Base-by-base conservation (phyloP, 441 rosid genomes). In the Metrosideros polymorpha region DNA sequence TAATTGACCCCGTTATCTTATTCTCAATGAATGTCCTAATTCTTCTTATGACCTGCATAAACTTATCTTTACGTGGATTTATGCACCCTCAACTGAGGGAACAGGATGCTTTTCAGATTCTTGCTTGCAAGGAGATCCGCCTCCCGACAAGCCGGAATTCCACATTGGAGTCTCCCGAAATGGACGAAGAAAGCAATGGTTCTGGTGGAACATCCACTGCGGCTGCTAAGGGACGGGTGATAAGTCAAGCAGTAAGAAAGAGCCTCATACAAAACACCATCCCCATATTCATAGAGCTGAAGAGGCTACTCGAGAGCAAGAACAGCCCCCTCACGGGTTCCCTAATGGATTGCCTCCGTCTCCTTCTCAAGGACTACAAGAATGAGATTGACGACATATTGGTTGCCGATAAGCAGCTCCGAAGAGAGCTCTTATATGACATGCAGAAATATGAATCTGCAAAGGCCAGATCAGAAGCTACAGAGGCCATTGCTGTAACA, bases 201-300 rank as follows among this genome's bases (percentile, higher is more conserved):
- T 52, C 83, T 12, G 91, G 89, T 84, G 86, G 54, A 45, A 89
- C 93, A 42, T 86, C 92, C 3, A 88, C 90, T 9, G 89, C 94
- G 14, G 93, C 96, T 9, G 96, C 97, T 7, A 95, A 93, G 91
- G 98, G 99, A 84, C 92, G 96, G 90, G 97, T 94, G 42, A 95
- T 97, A 87, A 97, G 94, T 19, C 99, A 95, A 89, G 98, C 98
- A 57, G 96, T 96, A 12, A 92, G 95, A 89, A 97, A 95, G 91
- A 93, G 99, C 22, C 95, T 97, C 66, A 95, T 96, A 85, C 98
- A 95, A 85, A 95, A 97, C 93, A 97, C 99, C 82, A 95, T 97
- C 32, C 99, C 99, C 55, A 96, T 97, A 86, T 97, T 97, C 88
- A 96, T 97, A 54, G 99, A 97, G 93, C 96, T 97, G 29, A 97